A percentile compares a stretch with the other conserved stretches of the same genome.
Conservation (phyloP, 495 filamentous ascomycete species). For the Diplogelasinospora grovesii region DNA sequence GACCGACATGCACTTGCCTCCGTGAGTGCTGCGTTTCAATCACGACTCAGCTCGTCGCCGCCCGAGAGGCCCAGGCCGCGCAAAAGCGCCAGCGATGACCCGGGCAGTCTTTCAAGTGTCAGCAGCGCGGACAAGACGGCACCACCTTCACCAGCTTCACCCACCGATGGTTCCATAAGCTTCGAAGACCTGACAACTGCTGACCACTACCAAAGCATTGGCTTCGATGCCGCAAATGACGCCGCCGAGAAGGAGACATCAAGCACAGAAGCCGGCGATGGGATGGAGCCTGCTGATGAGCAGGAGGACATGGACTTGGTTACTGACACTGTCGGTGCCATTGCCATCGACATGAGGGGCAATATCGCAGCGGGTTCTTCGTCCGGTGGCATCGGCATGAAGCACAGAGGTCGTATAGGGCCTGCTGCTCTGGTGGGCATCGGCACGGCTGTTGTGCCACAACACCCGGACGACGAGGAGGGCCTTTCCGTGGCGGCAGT, state of each 20-base stretch:
- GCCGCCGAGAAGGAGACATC: not conserved
- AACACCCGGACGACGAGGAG: slow-evolving; percentile 48
- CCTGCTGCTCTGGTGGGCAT: slow-evolving; percentile 90
- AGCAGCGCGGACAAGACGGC: not conserved
- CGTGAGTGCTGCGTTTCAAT: slow-evolving; percentile 13
- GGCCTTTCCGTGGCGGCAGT: slow-evolving; percentile 64
- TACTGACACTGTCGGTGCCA: slow-evolving; percentile 91
- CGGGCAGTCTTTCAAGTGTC: not conserved
- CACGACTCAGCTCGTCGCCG: slow-evolving; percentile 5
- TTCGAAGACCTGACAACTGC: slow-evolving; percentile 6
- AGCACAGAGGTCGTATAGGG: slow-evolving; percentile 81
- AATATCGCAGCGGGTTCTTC: slow-evolving; percentile 95
- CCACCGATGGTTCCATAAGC: slow-evolving; percentile 19
- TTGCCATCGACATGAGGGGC: slow-evolving; percentile 78
- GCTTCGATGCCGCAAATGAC: not conserved
- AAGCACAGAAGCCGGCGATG: not conserved
- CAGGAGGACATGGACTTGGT: slow-evolving; percentile 46
- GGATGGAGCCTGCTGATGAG: slow-evolving; percentile 4
- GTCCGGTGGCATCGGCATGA: slow-evolving; percentile 98
- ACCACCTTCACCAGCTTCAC: slow-evolving; percentile 4
- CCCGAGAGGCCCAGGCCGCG: slow-evolving; percentile 10
- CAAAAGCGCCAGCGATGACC: slow-evolving; percentile 14
- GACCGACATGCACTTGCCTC: slow-evolving; percentile 9
- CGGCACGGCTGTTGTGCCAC: slow-evolving; percentile 78
- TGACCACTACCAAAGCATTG: not conserved